Evolutionary conservation across 2,329 filamentous ascomycete species (phyloP).

Genomic region (Akanthomyces dipterigenus): DNA sequence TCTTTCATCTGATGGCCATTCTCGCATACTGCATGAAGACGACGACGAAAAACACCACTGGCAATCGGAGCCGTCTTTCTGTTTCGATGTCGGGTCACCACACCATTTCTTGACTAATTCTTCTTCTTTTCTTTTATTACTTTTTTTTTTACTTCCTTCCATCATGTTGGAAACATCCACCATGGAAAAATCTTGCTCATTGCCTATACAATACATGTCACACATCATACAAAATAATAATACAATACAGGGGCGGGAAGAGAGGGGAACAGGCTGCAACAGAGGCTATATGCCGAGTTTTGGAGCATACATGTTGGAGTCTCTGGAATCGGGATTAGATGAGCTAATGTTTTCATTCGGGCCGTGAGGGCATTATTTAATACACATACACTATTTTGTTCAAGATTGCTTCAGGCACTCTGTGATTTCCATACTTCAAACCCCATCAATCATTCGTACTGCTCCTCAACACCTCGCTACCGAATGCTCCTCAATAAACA

Average conservation of each 20-base stretch:
- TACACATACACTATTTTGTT: background rate
- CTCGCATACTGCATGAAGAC: background rate
- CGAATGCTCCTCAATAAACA: background rate
- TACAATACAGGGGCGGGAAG: no score
- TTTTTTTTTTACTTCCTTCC: background rate
- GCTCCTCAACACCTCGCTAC: constrained; percentile 6
- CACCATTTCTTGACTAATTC: background rate
- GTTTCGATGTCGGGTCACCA: background rate
- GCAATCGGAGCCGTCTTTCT: background rate
- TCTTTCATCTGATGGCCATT: no score
- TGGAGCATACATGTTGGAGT: no score
- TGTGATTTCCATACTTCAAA: background rate
- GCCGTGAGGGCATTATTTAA: background rate
- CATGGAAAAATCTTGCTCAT: background rate
- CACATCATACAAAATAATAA: no score
- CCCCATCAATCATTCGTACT: background rate
- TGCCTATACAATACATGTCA: background rate
- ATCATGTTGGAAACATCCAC: background rate
- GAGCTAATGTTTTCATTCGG: no score
- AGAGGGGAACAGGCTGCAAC: no score
- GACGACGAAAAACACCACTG: background rate
- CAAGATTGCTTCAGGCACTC: no score
- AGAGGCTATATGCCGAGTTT: background rate
- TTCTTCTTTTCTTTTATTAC: background rate
- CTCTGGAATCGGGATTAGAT: no score